Conservation (phyloP, 441 rosid genomes). For the Adansonia gregorii region DNA sequence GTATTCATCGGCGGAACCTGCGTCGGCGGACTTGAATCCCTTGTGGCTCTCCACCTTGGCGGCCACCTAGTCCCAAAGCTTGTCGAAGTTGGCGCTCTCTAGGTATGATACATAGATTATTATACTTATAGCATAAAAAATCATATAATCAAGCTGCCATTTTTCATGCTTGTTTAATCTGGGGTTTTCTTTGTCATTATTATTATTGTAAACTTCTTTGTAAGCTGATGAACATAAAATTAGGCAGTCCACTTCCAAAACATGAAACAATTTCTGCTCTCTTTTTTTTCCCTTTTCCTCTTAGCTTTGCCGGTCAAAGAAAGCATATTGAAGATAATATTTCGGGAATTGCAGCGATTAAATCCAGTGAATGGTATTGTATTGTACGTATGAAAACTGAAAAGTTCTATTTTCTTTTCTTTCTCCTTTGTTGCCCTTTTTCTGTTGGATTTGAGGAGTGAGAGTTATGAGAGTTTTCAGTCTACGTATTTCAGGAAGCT, state of each 20-base stretch:
- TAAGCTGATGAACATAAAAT: conserved; percentile 30
- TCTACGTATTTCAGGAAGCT: neutral
- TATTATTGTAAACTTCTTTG: conserved; percentile 19
- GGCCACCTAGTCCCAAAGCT: conserved; percentile 88
- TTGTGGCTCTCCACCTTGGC: conserved; percentile 81
- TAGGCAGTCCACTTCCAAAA: conserved; percentile 25
- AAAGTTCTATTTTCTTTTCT: neutral
- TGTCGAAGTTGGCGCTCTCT: conserved; percentile 80
- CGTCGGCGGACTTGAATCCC: conserved; percentile 86
- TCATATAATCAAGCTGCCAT: conserved; percentile 18
- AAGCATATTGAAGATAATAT: conserved; percentile 11
- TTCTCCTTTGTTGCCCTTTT: too few relatives aligned
- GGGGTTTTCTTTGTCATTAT: conserved; percentile 15
- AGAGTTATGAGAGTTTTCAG: neutral
- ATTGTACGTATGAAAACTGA: conserved; percentile 5
- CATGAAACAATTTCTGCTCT: conserved; percentile 23
- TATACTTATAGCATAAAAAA: conserved; percentile 11
- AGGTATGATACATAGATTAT: conserved; percentile 49
- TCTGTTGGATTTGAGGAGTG: neutral
- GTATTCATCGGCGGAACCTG: conserved; percentile 82
- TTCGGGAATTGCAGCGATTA: conserved; percentile 1
- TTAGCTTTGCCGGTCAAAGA: conserved; percentile 4
- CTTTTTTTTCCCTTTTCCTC: too few relatives aligned
- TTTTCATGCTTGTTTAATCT: conserved; percentile 14
- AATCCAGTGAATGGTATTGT: conserved; percentile 11